Evolutionary conservation across 176 grass and related monocot genomes (phyloP).

Genomic region (Eragrostis nindensis): DNA sequence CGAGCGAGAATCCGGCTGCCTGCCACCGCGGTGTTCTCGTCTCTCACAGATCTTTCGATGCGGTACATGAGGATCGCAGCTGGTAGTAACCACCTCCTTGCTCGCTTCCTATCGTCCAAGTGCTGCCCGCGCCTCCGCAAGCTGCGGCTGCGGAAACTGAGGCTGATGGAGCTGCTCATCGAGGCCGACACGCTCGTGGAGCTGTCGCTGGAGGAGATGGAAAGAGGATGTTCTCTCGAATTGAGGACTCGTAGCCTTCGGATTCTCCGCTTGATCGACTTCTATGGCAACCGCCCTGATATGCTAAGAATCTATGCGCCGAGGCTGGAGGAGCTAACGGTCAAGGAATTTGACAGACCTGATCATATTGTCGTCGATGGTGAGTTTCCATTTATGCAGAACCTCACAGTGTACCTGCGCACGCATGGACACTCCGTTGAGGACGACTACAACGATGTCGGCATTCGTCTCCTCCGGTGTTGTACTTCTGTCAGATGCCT

Average conservation of each 20-base stretch:
- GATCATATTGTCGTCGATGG: too few relatives aligned
- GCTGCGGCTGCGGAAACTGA: neutral
- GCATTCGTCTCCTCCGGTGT: neutral
- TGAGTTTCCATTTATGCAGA: too few relatives aligned
- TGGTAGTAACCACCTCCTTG: neutral
- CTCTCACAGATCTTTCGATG: neutral
- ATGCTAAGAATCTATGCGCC: neutral
- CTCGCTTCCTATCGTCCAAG: neutral
- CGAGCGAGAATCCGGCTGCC: neutral
- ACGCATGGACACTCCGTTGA: neutral
- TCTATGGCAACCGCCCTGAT: neutral
- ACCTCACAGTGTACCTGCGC: neutral
- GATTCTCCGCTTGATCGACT: neutral
- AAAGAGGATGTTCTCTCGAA: neutral
- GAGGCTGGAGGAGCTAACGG: neutral
- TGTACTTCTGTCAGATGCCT: neutral
- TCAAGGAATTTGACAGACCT: too few relatives aligned
- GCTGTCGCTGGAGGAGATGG: neutral
- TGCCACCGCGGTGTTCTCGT: neutral
- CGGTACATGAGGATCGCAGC: neutral
- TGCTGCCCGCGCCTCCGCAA: slow-evolving; percentile 11
- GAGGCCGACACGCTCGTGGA: neutral
- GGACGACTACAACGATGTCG: neutral
- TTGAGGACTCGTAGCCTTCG: neutral
- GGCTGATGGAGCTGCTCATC: neutral